Percentiles rank a stretch among this genome's conserved stretches.
Conservation (phyloP, 192 early-diverging fungal species). For the Diversispora eburnea region DNA sequence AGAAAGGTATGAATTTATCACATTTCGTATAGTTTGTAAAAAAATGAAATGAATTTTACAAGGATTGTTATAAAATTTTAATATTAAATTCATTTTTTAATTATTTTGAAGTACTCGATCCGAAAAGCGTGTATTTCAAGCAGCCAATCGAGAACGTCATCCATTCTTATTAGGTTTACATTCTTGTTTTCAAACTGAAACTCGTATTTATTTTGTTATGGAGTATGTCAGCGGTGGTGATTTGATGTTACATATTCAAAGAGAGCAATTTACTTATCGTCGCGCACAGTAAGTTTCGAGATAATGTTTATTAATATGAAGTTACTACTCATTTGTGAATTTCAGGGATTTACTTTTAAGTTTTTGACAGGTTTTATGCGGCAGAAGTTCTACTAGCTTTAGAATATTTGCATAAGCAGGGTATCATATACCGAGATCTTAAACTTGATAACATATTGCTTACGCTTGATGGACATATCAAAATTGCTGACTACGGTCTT, state of each 20-base stretch:
- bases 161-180: conserved; percentile 96
- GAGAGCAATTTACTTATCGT: conserved; percentile 84
- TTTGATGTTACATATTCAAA: conserved; percentile 98
- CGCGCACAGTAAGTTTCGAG: conserved; percentile 64
- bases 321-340: too few relatives aligned
- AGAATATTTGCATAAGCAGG: conserved; percentile 93
- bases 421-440: conserved; percentile 94
- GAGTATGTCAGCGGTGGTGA: conserved; percentile 97
- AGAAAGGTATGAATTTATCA: conserved; percentile 54
- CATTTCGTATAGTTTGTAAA: background rate
- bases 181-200: conserved; percentile 94
- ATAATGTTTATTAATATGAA: background rate
- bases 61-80: background rate
- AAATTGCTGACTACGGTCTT: conserved; percentile 97
- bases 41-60: background rate
- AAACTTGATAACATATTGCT: conserved; percentile 97
- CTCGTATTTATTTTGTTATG: conserved; percentile 96
- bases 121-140: conserved; percentile 91
- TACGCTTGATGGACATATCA: conserved; percentile 90
- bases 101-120: conserved; percentile 62
- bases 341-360: too few relatives aligned
- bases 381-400: conserved; percentile 92
- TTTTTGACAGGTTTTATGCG: conserved; percentile 70
- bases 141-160: conserved; percentile 86
- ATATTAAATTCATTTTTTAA: background rate